These are phyloP conservation scores for Pinus taeda DNA, from an alignment of 75 land plant genomes.

Conservation along the genomic window DNA sequence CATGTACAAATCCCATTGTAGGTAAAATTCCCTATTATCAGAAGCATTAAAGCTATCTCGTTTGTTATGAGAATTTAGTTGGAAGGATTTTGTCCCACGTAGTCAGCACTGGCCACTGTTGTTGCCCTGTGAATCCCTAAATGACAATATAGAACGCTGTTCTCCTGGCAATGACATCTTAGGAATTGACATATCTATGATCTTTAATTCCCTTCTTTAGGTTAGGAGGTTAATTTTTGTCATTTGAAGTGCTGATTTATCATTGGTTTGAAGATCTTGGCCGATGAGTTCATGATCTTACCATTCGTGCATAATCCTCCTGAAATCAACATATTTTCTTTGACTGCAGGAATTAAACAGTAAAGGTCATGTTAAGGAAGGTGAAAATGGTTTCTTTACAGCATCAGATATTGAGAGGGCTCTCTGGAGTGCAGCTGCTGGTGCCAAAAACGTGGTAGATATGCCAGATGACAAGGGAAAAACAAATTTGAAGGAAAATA, in stretches of 20 bases:
- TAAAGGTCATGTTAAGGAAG: constrained; percentile 9
- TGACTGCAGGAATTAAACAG: constrained; percentile 36
- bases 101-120: neutral
- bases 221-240: neutral
- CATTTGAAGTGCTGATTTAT: neutral
- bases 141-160: neutral
- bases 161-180: too few species aligned
- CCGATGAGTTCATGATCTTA: neutral
- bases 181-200: too few species aligned
- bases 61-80: neutral
- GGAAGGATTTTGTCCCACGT: too few species aligned
- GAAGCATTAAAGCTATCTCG: too few species aligned
- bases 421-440: constrained; percentile 70
- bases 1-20: too few species aligned
- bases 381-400: constrained; percentile 25
- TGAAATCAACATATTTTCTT: neutral
- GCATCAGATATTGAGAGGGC: constrained; percentile 89
- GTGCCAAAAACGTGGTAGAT: constrained; percentile 15
- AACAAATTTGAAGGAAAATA: constrained; percentile 8
- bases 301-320: neutral
- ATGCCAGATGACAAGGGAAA: constrained; percentile 12
- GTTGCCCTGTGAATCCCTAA: neutral
- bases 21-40: too few species aligned
- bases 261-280: neutral
- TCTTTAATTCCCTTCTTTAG: too few species aligned